A percentile compares a stretch with the other conserved stretches of the same genome.
phyloP scores from a whole-genome alignment of 2,329 filamentous ascomycete species.

The Colletotrichum sp. region DNA sequence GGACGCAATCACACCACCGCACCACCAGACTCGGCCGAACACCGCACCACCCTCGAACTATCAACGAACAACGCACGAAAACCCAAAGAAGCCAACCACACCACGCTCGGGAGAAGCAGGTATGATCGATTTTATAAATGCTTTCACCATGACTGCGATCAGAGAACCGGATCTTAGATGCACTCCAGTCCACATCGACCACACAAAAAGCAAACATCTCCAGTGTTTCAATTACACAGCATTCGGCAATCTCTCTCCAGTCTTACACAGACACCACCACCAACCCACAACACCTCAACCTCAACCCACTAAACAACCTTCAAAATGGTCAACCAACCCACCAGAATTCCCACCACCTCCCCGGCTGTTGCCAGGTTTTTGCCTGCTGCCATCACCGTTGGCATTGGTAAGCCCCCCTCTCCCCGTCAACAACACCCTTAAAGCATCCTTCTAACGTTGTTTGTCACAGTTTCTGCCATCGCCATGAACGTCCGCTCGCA shows the following conservation, averaged over 20 bases:
- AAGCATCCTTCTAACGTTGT: not conserved
- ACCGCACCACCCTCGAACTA: conserved; percentile 19
- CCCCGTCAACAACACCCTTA: rapidly evolving
- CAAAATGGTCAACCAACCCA: conserved; percentile 16
- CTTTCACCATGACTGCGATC: not conserved
- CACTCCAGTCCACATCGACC: conserved; percentile 16
- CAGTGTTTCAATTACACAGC: not conserved
- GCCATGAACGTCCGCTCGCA: conserved; percentile 37
- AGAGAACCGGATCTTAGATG: not conserved
- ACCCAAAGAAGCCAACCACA: not conserved
- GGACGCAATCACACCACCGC: conserved; percentile 19
- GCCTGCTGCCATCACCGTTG: conserved; percentile 10
- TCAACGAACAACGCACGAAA: conserved; percentile 6
- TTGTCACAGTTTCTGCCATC: conserved; percentile 24
- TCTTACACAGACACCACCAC: not conserved
- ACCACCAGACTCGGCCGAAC: not conserved
- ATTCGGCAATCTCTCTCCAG: not conserved
- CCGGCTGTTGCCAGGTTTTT: conserved; percentile 8
- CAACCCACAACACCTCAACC: not conserved
- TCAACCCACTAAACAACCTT: not conserved
- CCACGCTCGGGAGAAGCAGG: conserved; percentile 12
- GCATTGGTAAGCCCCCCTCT: not conserved
- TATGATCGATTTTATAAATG: conserved; percentile 2
- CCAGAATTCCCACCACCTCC: conserved; percentile 6
- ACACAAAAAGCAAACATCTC: conserved; percentile 3